Evolutionary conservation across 805 yeast genomes (phyloP), one percentile per base, ranked within the genome.

Genomic region (Kuraishia capsulata): DNA sequence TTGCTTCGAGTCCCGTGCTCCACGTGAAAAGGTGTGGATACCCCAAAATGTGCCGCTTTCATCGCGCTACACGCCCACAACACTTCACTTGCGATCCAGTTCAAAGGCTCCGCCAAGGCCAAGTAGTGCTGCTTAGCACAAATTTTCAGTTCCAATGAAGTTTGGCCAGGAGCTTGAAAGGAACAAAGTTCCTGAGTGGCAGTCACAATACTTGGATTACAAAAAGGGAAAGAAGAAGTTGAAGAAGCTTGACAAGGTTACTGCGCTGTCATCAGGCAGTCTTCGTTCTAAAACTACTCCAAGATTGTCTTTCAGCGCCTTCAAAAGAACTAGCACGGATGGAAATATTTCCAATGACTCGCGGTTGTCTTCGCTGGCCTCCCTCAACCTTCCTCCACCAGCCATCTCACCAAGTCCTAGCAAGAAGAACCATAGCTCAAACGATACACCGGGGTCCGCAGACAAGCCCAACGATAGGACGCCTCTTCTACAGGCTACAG

Each of bases 111-210:
- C n/a, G n/a, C n/a, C n/a, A n/a, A n/a, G n/a, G n/a, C n/a, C n/a
- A n/a, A n/a, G n/a, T n/a, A n/a, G n/a, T n/a, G n/a, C n/a, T n/a
- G n/a, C n/a, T n/a, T n/a, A n/a, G n/a, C n/a, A n/a, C n/a, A n/a
- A n/a, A n/a, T n/a, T n/a, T n/a, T n/a, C n/a, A n/a, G n/a, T n/a
- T n/a, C n/a, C n/a, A n/a, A 81, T 81, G 89, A 80, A 81, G 60
- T 81, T 81, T 52, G 81, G 79, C 10, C 81, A 76, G 44, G 75
- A 82, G 19, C 62, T 81, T 41, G 72, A 69, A 45, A 81, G 79
- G 36, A 80, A 80, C 40, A 67, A 77, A 28, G 82, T 83, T 40
- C 95, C 96, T 4, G 95, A 83, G 51, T 89, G 97, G 97, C 78
- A 76, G 51, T 80, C 76, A 39, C 78, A 79, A 51, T 89, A 89